Base-by-base conservation (phyloP, 2,329 filamentous ascomycete genomes). In the Akanthomyces uredinophilus region DNA sequence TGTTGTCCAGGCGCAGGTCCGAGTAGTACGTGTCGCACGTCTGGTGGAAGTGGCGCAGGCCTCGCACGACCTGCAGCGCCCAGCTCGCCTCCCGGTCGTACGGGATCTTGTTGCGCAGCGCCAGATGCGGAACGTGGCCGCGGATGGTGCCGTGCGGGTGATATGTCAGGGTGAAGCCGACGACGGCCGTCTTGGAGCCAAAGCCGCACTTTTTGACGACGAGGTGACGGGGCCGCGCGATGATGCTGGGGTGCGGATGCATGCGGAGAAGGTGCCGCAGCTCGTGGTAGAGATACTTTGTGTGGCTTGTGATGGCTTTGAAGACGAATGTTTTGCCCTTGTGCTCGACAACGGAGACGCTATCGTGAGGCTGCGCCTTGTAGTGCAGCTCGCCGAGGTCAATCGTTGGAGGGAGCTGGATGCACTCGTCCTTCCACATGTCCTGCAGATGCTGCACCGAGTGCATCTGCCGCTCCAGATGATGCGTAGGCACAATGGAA, bases 271-370 rank as follows among this genome's bases (percentile, higher is more conserved):
- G 77, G 27, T 80, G 78, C 60, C 80, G 80, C 20, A 87, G 75
- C 70, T 87, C 85, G 66, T 86, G 83, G 68, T 87, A 87, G 43
- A 87, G 74, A 67, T 83, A 87, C 67, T 86, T 86, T 64, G 82
- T 77, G 65, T 79, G 80, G 70, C 81, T 83, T 2, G 81, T 82
- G 47, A 86, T 70, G 3, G 83, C 81, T 69, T 87, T 87, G 71
- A 87, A 79, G 61, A 86, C 80, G 75, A 79, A 81, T 2, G 75
- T 70, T 53, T 73, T 67, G 7, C 71, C 74, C 22, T 72, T 65
- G 46, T 81, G 74, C 37, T 73, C 72, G 50, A 86, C 82, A 16
- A 86, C 73, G 61, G 81, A 84, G 50, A 87, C 81, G 64, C 83
- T 85, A 67, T 87, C 85, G 65, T 86, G 81, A 20, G 86, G 71